Evolutionary conservation across 495 filamentous ascomycete species (phyloP).

Genomic region (Xylaria sp.): DNA sequence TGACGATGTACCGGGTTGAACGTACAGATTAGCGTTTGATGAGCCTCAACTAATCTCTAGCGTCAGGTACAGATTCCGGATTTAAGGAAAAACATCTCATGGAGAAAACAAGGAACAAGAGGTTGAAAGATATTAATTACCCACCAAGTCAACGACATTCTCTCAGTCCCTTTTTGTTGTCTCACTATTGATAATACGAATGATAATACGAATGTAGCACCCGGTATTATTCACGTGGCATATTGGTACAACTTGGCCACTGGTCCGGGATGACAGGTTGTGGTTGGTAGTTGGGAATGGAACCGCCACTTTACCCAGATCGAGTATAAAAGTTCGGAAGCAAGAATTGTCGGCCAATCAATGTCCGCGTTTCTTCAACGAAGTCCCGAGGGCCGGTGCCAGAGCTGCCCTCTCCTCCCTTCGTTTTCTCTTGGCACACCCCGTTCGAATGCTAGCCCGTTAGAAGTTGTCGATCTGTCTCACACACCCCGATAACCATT

Average conservation of each 20-base stretch:
- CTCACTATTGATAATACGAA: background rate
- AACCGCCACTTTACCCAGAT: slow-evolving; percentile 18
- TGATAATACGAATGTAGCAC: slow-evolving; percentile 13
- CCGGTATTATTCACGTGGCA: slow-evolving; percentile 12
- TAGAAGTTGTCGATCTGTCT: slow-evolving; percentile 19
- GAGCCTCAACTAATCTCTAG: slow-evolving; percentile 12
- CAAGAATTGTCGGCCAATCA: slow-evolving; percentile 25
- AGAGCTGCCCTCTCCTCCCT: slow-evolving; percentile 7
- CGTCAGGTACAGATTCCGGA: slow-evolving; percentile 12
- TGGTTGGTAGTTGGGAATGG: slow-evolving; percentile 20
- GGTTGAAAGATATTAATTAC: background rate
- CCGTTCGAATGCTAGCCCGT: slow-evolving; percentile 13
- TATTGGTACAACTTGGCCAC: background rate
- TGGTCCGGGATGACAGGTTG: background rate
- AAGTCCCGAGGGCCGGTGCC: slow-evolving; percentile 11
- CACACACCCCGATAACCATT: slow-evolving; percentile 4
- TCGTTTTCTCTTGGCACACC: slow-evolving; percentile 18
- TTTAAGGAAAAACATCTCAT: background rate
- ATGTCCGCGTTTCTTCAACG: slow-evolving; percentile 13
- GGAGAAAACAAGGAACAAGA: background rate
- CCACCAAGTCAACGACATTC: background rate
- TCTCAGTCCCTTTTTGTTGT: background rate
- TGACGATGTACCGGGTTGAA: background rate
- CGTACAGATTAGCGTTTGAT: slow-evolving; percentile 21
- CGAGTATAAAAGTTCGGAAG: slow-evolving; percentile 1